Conservation (phyloP, 495 filamentous ascomycete genomes). For the Bryoglossum gracile region DNA sequence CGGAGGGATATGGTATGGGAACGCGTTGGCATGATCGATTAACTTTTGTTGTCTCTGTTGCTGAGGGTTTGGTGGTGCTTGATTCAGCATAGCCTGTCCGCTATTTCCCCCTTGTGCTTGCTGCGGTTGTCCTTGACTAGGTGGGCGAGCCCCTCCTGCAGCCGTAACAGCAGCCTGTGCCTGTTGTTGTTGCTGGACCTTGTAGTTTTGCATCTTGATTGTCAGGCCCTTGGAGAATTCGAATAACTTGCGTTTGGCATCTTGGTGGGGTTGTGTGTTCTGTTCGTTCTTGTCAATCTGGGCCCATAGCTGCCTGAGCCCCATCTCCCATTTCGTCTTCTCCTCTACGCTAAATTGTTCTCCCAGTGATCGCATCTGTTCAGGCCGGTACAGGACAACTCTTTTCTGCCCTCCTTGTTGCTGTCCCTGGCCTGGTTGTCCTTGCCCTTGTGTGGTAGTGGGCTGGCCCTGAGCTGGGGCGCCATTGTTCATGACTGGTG, state of each 20-base stretch:
- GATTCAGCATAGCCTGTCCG: not conserved
- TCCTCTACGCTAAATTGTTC: conserved; percentile 46
- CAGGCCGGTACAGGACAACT: conserved; percentile 32
- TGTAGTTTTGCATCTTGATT: conserved; percentile 45
- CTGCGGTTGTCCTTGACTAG: conserved; percentile 17
- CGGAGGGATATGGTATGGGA: conserved; percentile 21
- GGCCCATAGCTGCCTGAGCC: conserved; percentile 54
- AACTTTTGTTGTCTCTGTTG: conserved; percentile 20
- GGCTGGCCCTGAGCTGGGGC: conserved; percentile 31
- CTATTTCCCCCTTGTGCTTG: conserved; percentile 15
- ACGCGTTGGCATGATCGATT: conserved; percentile 22
- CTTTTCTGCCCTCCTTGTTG: conserved; percentile 8
- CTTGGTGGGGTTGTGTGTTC: conserved; percentile 48
- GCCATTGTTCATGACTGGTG: conserved; percentile 24
- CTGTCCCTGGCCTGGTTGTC: conserved; percentile 8
- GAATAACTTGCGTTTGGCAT: conserved; percentile 56
- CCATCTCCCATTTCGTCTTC: conserved; percentile 57
- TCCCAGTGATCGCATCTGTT: conserved; percentile 38
- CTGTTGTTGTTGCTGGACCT: conserved; percentile 15
- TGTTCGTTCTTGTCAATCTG: conserved; percentile 50
- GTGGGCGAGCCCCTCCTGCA: conserved; percentile 7
- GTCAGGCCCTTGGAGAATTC: conserved; percentile 58
- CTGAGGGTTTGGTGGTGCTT: conserved; percentile 13
- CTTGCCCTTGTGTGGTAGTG: conserved; percentile 5
- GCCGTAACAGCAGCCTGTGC: conserved; percentile 6